Conservation (phyloP, 75 land plant species). For the Sequoiadendron giganteum region DNA sequence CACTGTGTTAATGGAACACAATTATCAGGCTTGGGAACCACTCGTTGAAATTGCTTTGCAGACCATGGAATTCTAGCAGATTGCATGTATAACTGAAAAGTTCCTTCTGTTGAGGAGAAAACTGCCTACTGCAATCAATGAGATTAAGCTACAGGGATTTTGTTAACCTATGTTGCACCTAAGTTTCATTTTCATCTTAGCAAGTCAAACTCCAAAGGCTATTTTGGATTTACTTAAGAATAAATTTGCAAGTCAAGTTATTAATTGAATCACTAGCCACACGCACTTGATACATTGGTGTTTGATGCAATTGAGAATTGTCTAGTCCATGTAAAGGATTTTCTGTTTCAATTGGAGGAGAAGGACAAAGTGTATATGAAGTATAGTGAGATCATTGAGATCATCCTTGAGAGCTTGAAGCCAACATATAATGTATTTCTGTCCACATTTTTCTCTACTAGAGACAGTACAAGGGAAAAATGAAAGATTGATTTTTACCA, state of each 20-base stretch:
- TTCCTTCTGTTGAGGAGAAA: neutral
- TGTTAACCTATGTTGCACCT: neutral
- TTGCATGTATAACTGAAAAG: neutral
- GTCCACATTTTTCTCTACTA: neutral
- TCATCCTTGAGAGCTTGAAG: neutral
- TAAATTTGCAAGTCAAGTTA: neutral
- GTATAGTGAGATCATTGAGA: too few relatives aligned
- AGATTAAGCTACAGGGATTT: neutral
- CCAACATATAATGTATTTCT: neutral
- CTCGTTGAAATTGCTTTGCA: too few relatives aligned
- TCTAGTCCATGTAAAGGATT: neutral
- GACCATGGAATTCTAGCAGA: neutral
- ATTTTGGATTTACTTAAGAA: neutral
- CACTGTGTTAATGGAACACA: too few relatives aligned
- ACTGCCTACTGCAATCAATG: neutral
- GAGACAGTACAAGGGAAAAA: neutral
- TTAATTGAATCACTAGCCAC: neutral
- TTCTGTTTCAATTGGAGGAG: neutral
- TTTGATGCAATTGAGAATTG: neutral
- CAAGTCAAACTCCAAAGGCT: neutral
- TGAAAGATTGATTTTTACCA: neutral
- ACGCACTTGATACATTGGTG: neutral
- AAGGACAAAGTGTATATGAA: neutral
- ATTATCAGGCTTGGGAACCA: neutral
- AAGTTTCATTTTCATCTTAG: neutral